Conservation (phyloP, 1,139 yeast genomes). For the Pichia sp. region DNA sequence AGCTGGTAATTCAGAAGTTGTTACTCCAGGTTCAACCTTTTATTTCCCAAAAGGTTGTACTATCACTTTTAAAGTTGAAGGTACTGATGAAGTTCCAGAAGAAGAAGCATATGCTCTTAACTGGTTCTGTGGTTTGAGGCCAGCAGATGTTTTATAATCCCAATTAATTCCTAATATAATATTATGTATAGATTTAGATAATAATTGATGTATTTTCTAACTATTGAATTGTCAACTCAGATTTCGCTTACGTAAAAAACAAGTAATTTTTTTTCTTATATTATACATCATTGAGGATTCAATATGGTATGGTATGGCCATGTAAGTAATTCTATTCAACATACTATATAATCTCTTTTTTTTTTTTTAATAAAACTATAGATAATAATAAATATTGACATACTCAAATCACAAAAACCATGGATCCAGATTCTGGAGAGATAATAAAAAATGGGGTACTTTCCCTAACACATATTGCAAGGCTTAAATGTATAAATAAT, state of each 20-base stretch:
- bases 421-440: neutral
- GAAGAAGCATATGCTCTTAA: constrained; percentile 55
- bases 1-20: constrained; percentile 52
- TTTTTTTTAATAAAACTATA: no score
- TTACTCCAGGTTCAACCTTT: constrained; percentile 61
- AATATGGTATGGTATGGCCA: no score
- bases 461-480: constrained; percentile 24
- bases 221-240: no score
- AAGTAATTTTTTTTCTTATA: no score
- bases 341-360: no score
- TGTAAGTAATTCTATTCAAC: no score
- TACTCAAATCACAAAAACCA: neutral
- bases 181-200: neutral
- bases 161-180: no score
- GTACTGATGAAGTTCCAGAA: constrained; percentile 29
- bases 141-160: constrained; percentile 29
- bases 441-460: constrained; percentile 23
- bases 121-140: constrained; percentile 61
- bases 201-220: neutral
- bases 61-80: constrained; percentile 52
- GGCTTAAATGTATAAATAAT: constrained; percentile 26
- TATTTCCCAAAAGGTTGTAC: constrained; percentile 64
- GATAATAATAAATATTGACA: no score
- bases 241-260: no score
- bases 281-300: no score